Percentiles rank a stretch among this genome's conserved stretches.
Conservation (phyloP, 1,284 basidiomycete genomes). For the Termitomyces sp. region DNA sequence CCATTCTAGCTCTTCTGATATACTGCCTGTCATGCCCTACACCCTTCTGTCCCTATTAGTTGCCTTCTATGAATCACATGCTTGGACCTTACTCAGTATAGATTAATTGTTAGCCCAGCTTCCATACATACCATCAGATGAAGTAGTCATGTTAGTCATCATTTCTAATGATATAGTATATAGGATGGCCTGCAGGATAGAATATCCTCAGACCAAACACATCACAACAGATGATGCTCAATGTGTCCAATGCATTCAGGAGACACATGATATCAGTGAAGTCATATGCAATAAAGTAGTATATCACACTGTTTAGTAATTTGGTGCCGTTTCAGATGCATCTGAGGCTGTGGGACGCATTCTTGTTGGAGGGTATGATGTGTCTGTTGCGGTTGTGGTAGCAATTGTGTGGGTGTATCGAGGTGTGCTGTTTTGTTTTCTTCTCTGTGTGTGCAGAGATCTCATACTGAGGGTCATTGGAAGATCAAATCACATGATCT, state of each 20-base stretch:
- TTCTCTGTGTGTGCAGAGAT: conserved; percentile 2
- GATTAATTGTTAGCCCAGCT: no score
- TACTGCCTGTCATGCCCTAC: no score
- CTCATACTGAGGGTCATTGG: neutral
- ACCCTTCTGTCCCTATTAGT: no score
- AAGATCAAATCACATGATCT: conserved; percentile 72
- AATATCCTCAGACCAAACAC: no score
- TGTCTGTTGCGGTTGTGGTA: conserved; percentile 80
- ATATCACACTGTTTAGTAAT: conserved; percentile 95
- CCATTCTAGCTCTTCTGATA: no score
- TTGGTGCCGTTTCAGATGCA: conserved; percentile 96
- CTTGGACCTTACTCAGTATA: no score
- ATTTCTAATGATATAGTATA: no score
- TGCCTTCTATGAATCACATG: no score
- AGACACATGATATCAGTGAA: conserved; percentile 88
- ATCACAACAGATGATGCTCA: conserved; percentile 83
- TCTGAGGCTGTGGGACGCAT: conserved; percentile 91
- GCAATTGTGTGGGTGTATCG: conserved; percentile 88
- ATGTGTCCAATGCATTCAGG: conserved; percentile 81
- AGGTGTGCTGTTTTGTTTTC: conserved; percentile 45
- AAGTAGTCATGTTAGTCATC: no score
- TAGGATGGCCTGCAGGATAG: no score
- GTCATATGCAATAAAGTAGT: conserved; percentile 98
- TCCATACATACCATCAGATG: no score
- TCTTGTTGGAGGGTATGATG: conserved; percentile 84